Evolutionary conservation across 2,329 filamentous ascomycete species (phyloP).

Genomic region (Penicillium digitatum): DNA sequence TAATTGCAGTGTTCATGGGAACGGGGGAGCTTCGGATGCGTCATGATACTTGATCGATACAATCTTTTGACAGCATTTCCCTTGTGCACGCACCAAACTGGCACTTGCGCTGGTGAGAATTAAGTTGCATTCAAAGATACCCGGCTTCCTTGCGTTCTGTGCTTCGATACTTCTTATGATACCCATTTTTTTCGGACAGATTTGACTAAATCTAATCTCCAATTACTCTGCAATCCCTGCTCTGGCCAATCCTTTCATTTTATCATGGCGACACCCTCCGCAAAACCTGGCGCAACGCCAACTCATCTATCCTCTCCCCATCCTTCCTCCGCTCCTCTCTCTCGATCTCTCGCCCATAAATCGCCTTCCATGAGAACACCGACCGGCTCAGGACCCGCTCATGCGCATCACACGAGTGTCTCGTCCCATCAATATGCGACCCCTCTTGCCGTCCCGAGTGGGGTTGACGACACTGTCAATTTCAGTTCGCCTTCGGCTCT

Average conservation of each 20-base stretch:
- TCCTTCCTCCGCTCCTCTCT: conserved; percentile 40
- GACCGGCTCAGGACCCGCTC: conserved; percentile 37
- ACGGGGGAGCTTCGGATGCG: conserved; percentile 2
- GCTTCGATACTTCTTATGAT: conserved; percentile 4
- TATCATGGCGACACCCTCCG: conserved; percentile 45
- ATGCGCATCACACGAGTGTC: conserved; percentile 33
- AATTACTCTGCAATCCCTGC: not conserved
- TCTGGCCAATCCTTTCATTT: not conserved
- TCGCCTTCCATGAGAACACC: conserved; percentile 46
- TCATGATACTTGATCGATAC: not conserved
- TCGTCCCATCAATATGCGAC: conserved; percentile 45
- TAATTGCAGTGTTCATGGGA: conserved; percentile 6
- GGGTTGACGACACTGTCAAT: conserved; percentile 41
- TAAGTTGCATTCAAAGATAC: conserved; percentile 10
- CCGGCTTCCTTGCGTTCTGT: conserved; percentile 1
- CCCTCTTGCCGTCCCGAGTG: conserved; percentile 37
- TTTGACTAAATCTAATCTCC: not conserved
- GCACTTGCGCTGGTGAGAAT: conserved; percentile 2
- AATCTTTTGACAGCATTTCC: not conserved
- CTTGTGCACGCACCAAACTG: not conserved
- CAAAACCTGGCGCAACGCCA: conserved; percentile 44
- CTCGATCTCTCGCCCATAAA: conserved; percentile 42
- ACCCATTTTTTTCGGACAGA: not conserved
- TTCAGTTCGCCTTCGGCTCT: conserved; percentile 47
- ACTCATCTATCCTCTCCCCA: conserved; percentile 44